phyloP scores from a whole-genome alignment of 2,329 filamentous ascomycete species.

The Aspergillus clavatus region DNA sequence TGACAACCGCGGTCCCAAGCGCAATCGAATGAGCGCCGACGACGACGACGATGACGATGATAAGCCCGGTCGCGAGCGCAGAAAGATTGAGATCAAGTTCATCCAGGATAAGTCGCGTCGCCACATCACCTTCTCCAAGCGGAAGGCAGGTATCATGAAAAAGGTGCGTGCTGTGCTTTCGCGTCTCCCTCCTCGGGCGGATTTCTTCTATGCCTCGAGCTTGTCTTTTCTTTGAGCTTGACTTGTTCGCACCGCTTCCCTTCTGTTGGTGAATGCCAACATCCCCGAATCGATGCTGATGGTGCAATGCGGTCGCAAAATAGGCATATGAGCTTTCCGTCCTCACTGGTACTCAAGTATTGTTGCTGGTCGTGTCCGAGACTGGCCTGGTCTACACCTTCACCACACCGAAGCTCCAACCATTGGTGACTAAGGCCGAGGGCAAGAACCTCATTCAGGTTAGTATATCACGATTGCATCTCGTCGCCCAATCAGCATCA shows the following conservation, averaged over 20 bases:
- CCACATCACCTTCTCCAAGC: conserved; percentile 99
- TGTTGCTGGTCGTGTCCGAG: conserved; percentile 93
- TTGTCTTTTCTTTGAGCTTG: neutral
- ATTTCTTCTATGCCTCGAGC: conserved; percentile 4
- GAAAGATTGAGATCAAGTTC: conserved; percentile 99
- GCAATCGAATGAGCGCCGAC: conserved; percentile 73
- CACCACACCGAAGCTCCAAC: conserved; percentile 96
- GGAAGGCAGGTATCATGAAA: conserved; percentile 99
- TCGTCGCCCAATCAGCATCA: neutral
- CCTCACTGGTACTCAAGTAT: conserved; percentile 93
- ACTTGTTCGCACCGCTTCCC: neutral
- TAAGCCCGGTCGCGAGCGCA: conserved; percentile 93
- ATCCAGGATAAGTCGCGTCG: conserved; percentile 99
- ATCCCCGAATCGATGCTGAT: conserved; percentile 12
- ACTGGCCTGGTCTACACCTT: conserved; percentile 97
- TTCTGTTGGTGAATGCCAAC: neutral
- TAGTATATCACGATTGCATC: conserved; percentile 31
- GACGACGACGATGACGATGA: conserved; percentile 98
- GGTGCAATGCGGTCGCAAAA: conserved; percentile 14
- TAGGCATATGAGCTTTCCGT: conserved; percentile 97
- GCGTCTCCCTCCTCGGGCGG: conserved; percentile 13
- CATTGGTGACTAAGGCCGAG: conserved; percentile 94
- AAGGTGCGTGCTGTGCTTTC: conserved; percentile 68
- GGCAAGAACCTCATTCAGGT: conserved; percentile 99
- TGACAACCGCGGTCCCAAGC: conserved; percentile 83